Base-by-base conservation (phyloP, 2,329 filamentous ascomycete species). In the Stemphylium vesicarium region DNA sequence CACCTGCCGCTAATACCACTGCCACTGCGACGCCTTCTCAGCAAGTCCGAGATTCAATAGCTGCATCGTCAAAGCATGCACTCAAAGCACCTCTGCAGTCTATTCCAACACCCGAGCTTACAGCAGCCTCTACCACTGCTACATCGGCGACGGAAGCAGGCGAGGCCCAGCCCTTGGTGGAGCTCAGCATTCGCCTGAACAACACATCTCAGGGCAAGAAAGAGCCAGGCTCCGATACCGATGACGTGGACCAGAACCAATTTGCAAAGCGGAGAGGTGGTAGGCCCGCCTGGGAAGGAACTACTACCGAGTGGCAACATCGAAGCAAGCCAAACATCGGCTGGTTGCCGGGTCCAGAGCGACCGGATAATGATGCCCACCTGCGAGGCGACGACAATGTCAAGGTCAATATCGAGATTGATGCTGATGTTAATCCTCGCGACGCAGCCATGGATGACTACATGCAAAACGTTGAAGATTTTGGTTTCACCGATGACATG, bases 391-490 rank as follows among this genome's bases (percentile, higher is more conserved):
- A 72, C 7, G 53, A 59, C 26, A 11, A 29, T 9, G 9, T 29
- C 26, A 4, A 29, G 5, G 9, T 11, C 26, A 29, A 29, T 29
- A 29, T 29, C 26, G 26, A 29, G 26, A 11, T 29, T 7, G 26
- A 29, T 29, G 26, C 10, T 26, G 33, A 72, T 9, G 55, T 59
- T 1, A 59, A 70, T 35, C 56, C 64, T 20, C 62, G 54, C 10
- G 62, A 69, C 38, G 64, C 65, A 1, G 78, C 86, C 37, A 76
- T 87, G 63, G 83, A 84, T 1, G 90, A 93, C 66, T 92, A 92
- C 64, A 87, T 91, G 66, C 82, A 84, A 38, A 91, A 92, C 57
- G 80, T 90, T 65, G 75, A 75, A 15, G 80, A 80, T 1, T 80
- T 81, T 42, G 79, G 78, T 3, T 58, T 69, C 42, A 66, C 68